These are phyloP conservation scores for Aspergillus piperis DNA, from an alignment of 2,329 filamentous ascomycete species.

Conservation along the genomic window DNA sequence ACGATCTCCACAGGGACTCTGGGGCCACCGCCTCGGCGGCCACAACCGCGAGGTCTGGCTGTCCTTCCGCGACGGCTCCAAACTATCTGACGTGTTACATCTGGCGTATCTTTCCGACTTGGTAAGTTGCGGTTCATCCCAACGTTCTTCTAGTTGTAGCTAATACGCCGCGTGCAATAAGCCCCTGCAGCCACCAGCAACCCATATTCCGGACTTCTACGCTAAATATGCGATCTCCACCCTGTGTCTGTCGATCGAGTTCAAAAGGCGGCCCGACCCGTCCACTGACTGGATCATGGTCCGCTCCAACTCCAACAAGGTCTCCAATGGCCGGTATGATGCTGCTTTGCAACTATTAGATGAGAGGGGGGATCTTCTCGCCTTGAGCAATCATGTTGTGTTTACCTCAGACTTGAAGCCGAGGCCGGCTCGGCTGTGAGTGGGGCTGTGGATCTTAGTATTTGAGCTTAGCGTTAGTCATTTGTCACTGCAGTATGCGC, in stretches of 20 bases:
- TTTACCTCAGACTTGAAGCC: constrained; percentile 18
- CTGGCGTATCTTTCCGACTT: constrained; percentile 24
- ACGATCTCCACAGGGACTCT: constrained; percentile 19
- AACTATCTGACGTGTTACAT: constrained; percentile 18
- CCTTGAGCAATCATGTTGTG: constrained; percentile 25
- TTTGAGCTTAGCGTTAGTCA: neutral
- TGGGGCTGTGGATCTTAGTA: neutral
- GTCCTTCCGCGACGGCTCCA: constrained; percentile 24
- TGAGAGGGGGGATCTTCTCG: constrained; percentile 19
- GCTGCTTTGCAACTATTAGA: constrained; percentile 21
- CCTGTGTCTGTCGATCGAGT: constrained; percentile 26
- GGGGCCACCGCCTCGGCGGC: constrained; percentile 27
- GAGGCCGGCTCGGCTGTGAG: neutral
- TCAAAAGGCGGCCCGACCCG: constrained; percentile 24
- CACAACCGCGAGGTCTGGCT: constrained; percentile 27
- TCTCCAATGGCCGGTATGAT: constrained; percentile 24
- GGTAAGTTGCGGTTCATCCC: constrained; percentile 12
- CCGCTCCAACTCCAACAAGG: constrained; percentile 22
- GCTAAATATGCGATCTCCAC: constrained; percentile 22
- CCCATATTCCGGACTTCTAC: constrained; percentile 24
- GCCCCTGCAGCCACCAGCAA: constrained; percentile 27
- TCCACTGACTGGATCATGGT: constrained; percentile 22
- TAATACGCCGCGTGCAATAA: neutral
- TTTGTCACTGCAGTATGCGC: neutral
- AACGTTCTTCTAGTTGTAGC: too few species aligned